phyloP scores from a whole-genome alignment of 345 rosid genomes.

The Salix purpurea region DNA sequence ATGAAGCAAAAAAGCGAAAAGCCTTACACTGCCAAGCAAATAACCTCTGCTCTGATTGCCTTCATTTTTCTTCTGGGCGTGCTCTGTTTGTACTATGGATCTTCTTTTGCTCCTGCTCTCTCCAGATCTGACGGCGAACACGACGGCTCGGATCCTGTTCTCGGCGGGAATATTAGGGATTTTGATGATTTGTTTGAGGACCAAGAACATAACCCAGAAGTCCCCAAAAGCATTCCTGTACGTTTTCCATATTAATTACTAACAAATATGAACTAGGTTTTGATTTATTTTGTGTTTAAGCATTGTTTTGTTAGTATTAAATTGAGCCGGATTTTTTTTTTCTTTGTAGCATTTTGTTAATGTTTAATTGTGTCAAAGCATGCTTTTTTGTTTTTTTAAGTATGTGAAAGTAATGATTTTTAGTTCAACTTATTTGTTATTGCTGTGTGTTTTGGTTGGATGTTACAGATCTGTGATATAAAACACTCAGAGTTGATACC shows the following conservation, averaged over 20 bases:
- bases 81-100: constrained; percentile 68
- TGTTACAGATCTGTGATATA: constrained; percentile 65
- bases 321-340: background rate
- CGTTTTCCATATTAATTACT: background rate
- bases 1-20: constrained; percentile 61
- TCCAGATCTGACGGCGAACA: constrained; percentile 46
- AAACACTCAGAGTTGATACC: constrained; percentile 84
- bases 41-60: constrained; percentile 52
- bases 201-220: constrained; percentile 27
- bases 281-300: background rate
- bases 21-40: constrained; percentile 42
- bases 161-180: constrained; percentile 23
- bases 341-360: too few relatives aligned
- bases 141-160: constrained; percentile 43
- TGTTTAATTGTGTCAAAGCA: background rate
- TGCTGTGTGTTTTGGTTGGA: background rate
- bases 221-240: constrained; percentile 71
- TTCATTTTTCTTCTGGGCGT: constrained; percentile 59
- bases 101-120: constrained; percentile 66
- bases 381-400: background rate
- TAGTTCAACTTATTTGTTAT: background rate
- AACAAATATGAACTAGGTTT: background rate
- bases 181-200: constrained; percentile 37
- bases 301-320: background rate
- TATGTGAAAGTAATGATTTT: background rate